Evolutionary conservation across 495 filamentous ascomycete species (phyloP).

Genomic region (Bathelium albidoporum): DNA sequence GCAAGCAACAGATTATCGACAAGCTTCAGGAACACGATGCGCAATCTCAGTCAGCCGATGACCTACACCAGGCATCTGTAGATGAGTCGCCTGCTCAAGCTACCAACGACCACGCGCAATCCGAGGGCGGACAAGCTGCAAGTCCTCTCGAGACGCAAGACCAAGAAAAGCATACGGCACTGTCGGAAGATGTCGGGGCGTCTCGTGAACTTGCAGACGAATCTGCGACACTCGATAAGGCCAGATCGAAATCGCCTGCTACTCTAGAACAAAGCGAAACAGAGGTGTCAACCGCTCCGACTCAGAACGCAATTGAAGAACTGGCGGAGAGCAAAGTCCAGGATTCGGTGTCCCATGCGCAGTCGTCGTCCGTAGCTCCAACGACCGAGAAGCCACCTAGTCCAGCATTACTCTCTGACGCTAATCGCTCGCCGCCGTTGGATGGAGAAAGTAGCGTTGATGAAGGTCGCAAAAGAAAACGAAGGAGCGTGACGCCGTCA

Average conservation of each 20-base stretch:
- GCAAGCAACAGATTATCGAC: conserved; percentile 31
- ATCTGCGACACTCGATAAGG: not conserved
- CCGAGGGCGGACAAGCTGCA: conserved; percentile 4
- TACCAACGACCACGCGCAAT: conserved; percentile 7
- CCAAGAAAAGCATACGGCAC: not conserved
- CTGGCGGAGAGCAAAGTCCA: not conserved
- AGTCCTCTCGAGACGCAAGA: not conserved
- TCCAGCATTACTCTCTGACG: not conserved
- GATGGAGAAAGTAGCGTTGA: not conserved
- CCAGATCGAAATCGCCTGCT: not conserved
- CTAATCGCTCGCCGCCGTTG: not conserved
- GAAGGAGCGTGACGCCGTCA: conserved; percentile 5
- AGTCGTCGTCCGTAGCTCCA: not conserved
- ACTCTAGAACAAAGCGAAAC: not conserved
- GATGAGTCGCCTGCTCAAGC: conserved; percentile 5
- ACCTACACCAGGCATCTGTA: not conserved
- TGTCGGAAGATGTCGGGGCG: not conserved
- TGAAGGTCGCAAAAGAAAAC: conserved; percentile 6
- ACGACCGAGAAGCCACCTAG: conserved; percentile 6
- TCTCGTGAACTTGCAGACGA: not conserved
- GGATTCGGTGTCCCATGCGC: not conserved
- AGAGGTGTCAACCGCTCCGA: not conserved
- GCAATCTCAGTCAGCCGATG: conserved; percentile 4
- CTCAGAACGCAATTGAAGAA: not conserved
- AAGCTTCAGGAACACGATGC: conserved; percentile 25